These are phyloP conservation scores for Gremmenia infestans DNA, from an alignment of 2,329 filamentous ascomycete species.

Conservation along the genomic window DNA sequence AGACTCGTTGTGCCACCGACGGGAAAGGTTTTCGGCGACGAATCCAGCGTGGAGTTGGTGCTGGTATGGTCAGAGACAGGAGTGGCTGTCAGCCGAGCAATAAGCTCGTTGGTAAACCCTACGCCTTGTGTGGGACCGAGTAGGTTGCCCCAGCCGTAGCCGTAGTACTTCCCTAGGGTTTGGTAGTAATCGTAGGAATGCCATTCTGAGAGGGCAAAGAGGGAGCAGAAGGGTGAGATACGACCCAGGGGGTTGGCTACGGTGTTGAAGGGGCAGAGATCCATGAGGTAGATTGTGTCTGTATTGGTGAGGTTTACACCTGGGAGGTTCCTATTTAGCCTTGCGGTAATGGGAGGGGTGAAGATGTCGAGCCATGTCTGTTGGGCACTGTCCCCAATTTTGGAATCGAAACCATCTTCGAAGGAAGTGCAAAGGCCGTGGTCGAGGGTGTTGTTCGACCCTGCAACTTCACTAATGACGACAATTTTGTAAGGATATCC, in stretches of 20 bases:
- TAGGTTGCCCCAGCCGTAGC: slow-evolving; percentile 69
- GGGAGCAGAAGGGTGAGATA: slow-evolving; percentile 66
- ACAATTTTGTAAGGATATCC: slow-evolving; percentile 52
- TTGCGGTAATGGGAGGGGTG: slow-evolving; percentile 58
- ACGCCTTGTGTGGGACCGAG: slow-evolving; percentile 82
- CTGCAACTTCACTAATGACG: slow-evolving; percentile 62
- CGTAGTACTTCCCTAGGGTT: slow-evolving; percentile 79
- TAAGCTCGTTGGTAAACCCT: slow-evolving; percentile 81
- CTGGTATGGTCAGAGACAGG: slow-evolving; percentile 69
- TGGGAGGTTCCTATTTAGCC: slow-evolving; percentile 64
- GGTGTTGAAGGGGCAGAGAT: slow-evolving; percentile 80
- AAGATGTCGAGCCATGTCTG: slow-evolving; percentile 58
- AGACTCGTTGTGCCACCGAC: slow-evolving; percentile 51
- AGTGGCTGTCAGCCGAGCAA: slow-evolving; percentile 67
- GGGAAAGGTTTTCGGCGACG: slow-evolving; percentile 64
- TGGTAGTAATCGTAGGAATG: slow-evolving; percentile 74
- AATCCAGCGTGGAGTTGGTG: slow-evolving; percentile 74
- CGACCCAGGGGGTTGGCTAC: slow-evolving; percentile 55
- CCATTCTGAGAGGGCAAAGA: slow-evolving; percentile 75
- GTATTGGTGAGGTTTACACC: slow-evolving; percentile 59
- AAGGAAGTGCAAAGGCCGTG: slow-evolving; percentile 69
- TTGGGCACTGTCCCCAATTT: slow-evolving; percentile 47
- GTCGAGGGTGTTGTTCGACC: slow-evolving; percentile 76
- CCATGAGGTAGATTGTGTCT: slow-evolving; percentile 73
- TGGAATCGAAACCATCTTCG: slow-evolving; percentile 50